phyloP scores from a whole-genome alignment of 495 filamentous ascomycete genomes.

The Parathielavia appendiculata region DNA sequence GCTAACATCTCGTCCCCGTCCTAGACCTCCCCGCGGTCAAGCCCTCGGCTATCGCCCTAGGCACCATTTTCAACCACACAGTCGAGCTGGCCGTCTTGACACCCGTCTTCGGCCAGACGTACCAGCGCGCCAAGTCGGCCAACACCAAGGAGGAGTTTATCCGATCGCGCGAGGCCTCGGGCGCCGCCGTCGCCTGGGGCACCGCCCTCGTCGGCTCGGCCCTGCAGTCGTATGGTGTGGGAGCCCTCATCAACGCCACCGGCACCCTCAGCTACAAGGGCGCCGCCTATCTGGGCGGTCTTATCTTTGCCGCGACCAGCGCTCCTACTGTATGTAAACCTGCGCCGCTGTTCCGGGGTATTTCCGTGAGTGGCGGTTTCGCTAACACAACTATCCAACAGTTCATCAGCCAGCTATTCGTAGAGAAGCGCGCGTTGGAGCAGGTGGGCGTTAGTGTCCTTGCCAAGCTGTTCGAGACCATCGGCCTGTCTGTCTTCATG shows the following conservation, averaged over 20 bases:
- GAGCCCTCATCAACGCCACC: constrained; percentile 90
- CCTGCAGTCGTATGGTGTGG: constrained; percentile 89
- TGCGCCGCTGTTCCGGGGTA: too few relatives aligned
- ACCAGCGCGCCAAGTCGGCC: constrained; percentile 83
- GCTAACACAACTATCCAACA: constrained; percentile 35
- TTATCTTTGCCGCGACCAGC: constrained; percentile 87
- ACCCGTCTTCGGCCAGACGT: constrained; percentile 91
- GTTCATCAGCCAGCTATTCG: constrained; percentile 80
- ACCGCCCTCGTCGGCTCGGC: constrained; percentile 83
- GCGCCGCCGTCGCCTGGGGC: constrained; percentile 84
- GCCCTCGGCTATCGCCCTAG: constrained; percentile 94
- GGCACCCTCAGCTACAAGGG: constrained; percentile 94
- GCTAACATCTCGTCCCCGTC: constrained; percentile 19
- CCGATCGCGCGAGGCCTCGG: constrained; percentile 84
- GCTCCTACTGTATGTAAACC: constrained; percentile 82
- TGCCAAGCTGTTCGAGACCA: constrained; percentile 83
- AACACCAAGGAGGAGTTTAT: constrained; percentile 96
- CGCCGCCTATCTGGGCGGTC: constrained; percentile 82
- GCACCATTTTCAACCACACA: constrained; percentile 89
- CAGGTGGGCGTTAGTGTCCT: constrained; percentile 79
- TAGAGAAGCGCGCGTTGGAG: constrained; percentile 87
- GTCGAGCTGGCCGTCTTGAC: constrained; percentile 61
- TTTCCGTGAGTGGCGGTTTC: not conserved
- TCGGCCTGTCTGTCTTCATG: constrained; percentile 84
- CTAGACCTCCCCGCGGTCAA: constrained; percentile 92